Evolutionary conservation across 148 eudicot species (phyloP).

Genomic region (Amaranthus hypochondriacus): DNA sequence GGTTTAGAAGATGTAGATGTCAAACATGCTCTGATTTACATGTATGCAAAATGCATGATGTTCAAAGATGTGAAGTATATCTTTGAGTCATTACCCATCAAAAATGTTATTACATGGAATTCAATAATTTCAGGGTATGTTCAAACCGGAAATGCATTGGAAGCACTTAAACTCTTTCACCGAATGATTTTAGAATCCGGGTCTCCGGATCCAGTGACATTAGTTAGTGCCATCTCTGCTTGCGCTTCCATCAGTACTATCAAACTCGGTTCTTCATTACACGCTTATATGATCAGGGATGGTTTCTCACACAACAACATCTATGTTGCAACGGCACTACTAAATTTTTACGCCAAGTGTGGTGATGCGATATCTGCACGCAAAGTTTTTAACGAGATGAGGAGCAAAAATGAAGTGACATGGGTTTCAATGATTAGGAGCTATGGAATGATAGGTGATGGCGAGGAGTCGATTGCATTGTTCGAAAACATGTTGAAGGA

Average conservation of each 20-base stretch:
- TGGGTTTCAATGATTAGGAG: slow-evolving; percentile 78
- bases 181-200: slow-evolving; percentile 48
- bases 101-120: slow-evolving; percentile 71
- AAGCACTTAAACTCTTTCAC: slow-evolving; percentile 52
- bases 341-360: slow-evolving; percentile 80
- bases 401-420: slow-evolving; percentile 50
- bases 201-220: slow-evolving; percentile 57
- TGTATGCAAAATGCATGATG: slow-evolving; percentile 67
- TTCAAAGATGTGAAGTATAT: slow-evolving; percentile 42
- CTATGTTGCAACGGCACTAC: slow-evolving; percentile 51
- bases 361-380: slow-evolving; percentile 66
- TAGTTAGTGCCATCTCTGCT: slow-evolving; percentile 57
- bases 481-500: slow-evolving; percentile 58
- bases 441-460: slow-evolving; percentile 70
- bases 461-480: slow-evolving; percentile 46
- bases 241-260: slow-evolving; percentile 55
- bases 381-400: slow-evolving; percentile 56
- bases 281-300: slow-evolving; percentile 44
- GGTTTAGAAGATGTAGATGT: slow-evolving; percentile 48
- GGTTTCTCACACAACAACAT: slow-evolving; percentile 47
- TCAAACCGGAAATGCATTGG: slow-evolving; percentile 45
- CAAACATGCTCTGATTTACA: slow-evolving; percentile 66
- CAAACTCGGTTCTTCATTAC: slow-evolving; percentile 56
- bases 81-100: slow-evolving; percentile 43
- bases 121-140: slow-evolving; percentile 68